Evolutionary conservation across 306 rosid species (phyloP).

Genomic region (Trifolium dubium): DNA sequence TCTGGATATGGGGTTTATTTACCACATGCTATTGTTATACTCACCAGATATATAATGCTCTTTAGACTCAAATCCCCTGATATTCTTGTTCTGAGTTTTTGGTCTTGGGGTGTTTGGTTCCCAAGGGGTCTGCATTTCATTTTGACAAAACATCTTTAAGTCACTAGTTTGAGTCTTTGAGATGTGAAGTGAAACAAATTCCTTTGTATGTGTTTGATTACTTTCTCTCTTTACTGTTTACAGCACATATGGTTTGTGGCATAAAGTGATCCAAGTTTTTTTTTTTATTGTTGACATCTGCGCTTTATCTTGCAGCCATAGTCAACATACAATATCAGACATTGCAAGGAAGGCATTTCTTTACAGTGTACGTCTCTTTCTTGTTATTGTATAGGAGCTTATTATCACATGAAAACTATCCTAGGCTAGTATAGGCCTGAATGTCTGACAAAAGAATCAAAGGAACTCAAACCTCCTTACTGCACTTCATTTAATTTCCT

Average conservation of each 20-base stretch:
- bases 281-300: slow-evolving; percentile 35
- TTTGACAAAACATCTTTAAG: slow-evolving; percentile 7
- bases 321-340: slow-evolving; percentile 79
- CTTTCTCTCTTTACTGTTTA: slow-evolving; percentile 24
- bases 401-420: slow-evolving; percentile 24
- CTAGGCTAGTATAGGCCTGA: slow-evolving; percentile 13
- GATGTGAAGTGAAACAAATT: neutral
- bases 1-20: slow-evolving; percentile 18
- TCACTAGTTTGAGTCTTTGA: slow-evolving; percentile 8
- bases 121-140: slow-evolving; percentile 15
- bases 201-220: slow-evolving; percentile 30
- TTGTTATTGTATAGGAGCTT: slow-evolving; percentile 8
- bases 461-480: slow-evolving; percentile 14
- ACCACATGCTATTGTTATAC: slow-evolving; percentile 7
- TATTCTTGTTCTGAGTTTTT: neutral
- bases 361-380: slow-evolving; percentile 73
- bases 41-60: neutral
- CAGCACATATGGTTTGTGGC: slow-evolving; percentile 20
- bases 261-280: neutral
- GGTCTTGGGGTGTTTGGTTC: slow-evolving; percentile 17
- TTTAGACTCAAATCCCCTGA: slow-evolving; percentile 6
- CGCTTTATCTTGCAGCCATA: slow-evolving; percentile 58
- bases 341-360: slow-evolving; percentile 98
- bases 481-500: slow-evolving; percentile 23
- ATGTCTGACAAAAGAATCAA: slow-evolving; percentile 19